Percentiles rank a stretch among this genome's conserved stretches.
phyloP scores from a whole-genome alignment of 208 protist genomes.

The Zelonia costaricensis region DNA sequence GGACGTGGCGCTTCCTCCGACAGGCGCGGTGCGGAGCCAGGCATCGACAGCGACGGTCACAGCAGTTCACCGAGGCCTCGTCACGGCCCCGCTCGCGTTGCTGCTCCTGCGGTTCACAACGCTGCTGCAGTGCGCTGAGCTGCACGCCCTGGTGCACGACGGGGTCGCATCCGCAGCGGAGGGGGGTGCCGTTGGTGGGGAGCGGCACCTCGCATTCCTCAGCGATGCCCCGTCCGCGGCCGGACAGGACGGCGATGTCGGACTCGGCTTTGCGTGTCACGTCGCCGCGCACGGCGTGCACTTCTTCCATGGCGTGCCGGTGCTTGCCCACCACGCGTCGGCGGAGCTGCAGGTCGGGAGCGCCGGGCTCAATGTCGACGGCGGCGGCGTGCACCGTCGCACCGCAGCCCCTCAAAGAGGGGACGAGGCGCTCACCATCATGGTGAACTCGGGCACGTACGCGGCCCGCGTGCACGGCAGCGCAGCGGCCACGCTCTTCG shows the following conservation, averaged over 20 bases:
- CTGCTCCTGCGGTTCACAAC: slow-evolving; percentile 11
- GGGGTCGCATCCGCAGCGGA: neutral
- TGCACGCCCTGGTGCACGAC: slow-evolving; percentile 5
- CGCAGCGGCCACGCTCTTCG: slow-evolving; percentile 1
- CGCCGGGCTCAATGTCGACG: neutral
- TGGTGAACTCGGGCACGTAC: too few relatives aligned
- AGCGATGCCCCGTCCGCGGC: neutral
- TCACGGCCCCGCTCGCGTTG: slow-evolving; percentile 4
- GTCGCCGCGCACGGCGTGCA: slow-evolving; percentile 5
- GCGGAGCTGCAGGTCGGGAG: neutral
- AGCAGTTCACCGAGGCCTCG: neutral
- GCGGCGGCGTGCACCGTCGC: neutral
- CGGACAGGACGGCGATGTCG: too few relatives aligned
- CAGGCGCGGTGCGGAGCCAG: neutral
- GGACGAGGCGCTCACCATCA: too few relatives aligned
- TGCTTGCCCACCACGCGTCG: neutral
- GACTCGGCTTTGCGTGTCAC: slow-evolving; percentile 14
- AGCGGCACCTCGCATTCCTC: too few relatives aligned
- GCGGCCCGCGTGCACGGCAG: too few relatives aligned
- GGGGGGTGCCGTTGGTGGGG: too few relatives aligned
- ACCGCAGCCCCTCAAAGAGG: too few relatives aligned
- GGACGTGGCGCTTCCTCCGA: neutral
- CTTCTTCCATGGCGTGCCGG: slow-evolving; percentile 12
- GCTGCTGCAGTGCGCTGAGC: slow-evolving; percentile 9
- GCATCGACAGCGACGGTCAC: slow-evolving; percentile 11